Evolutionary conservation across 2,329 filamentous ascomycete genomes (phyloP).

Genomic region (Fonsecaea monophora): DNA sequence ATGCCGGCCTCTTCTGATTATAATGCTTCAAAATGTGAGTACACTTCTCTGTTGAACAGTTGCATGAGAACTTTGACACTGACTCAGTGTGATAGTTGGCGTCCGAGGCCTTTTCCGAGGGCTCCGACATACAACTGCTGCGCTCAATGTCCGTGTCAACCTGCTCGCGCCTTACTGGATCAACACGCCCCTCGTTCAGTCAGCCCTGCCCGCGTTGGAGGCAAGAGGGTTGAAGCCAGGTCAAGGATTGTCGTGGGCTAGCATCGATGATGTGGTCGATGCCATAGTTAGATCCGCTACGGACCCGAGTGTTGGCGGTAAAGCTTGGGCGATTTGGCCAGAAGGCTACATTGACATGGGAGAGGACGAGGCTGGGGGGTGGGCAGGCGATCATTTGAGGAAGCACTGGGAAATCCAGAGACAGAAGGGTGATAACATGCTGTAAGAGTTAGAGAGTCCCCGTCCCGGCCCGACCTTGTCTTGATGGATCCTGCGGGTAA

Average conservation of each 20-base stretch:
- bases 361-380: conserved; percentile 15
- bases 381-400: conserved; percentile 9
- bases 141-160: conserved; percentile 17
- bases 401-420: conserved; percentile 14
- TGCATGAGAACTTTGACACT: neutral
- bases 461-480: neutral
- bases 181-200: conserved; percentile 15
- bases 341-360: conserved; percentile 13
- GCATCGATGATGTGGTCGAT: conserved; percentile 21
- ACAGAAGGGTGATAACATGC: conserved; percentile 2
- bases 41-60: neutral
- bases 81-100: conserved; percentile 15
- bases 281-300: conserved; percentile 16
- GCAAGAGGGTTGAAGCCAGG: conserved; percentile 1
- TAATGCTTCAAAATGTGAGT: conserved; percentile 24
- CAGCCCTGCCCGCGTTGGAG: neutral
- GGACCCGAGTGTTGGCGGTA: conserved; percentile 16
- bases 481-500: neutral
- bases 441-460: neutral
- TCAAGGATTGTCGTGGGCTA: conserved; percentile 7
- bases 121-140: conserved; percentile 14
- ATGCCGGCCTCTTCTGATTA: conserved; percentile 18
- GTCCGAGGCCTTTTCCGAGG: conserved; percentile 36
- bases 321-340: conserved; percentile 13
- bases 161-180: conserved; percentile 21